Evolutionary conservation across 2,329 filamentous ascomycete species (phyloP), one percentile per base, ranked within the genome.

Genomic region (Cercospora zeina): DNA sequence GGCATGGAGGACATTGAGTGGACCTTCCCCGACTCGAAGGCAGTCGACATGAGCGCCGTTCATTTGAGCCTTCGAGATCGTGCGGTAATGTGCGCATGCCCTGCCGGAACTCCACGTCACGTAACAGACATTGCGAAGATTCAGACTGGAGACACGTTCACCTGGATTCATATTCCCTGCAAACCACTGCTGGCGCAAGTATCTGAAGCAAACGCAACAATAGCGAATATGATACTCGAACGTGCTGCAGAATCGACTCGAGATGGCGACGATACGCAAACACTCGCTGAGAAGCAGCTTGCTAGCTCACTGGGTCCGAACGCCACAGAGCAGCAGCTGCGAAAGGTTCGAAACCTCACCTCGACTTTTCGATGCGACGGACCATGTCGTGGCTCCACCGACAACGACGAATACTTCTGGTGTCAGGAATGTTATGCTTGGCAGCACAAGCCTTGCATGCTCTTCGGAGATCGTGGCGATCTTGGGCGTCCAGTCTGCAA

Each of bases 391-490:
- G 65, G 64, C 16, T 63, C 62, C 10, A 63, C 53, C 31, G 31
- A 59, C 10, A 30, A 47, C 5, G 37, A 58, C 8, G 59, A 68
- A 42, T 68, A 65, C 54, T 61, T 61, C 27, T 55, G 56, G 36
- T 69, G 67, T 58, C 62, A 65, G 56, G 64, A 65, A 21, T 69
- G 67, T 50, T 63, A 42, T 39, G 61, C 60, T 8, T 69, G 67
- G 67, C 65, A 69, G 49, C 67, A 69, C 58, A 67, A 65, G 54
- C 16, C 37, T 2, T 69, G 67, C 53, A 67, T 64, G 63, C 62
- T 67, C 4, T 67, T 65, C 21, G 65, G 65, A 9, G 61, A 67
- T 9, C 47, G 36, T 1, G 59, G 58, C 11, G 65, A 66, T 56
- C 37, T 34, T 16, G 64, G 64, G 1, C 65, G 65, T 3, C 64